A percentile compares a stretch with the other conserved stretches of the same genome.
phyloP scores from a whole-genome alignment of 2,329 filamentous ascomycete species.

The Neofusicoccum kwambonambiense region DNA sequence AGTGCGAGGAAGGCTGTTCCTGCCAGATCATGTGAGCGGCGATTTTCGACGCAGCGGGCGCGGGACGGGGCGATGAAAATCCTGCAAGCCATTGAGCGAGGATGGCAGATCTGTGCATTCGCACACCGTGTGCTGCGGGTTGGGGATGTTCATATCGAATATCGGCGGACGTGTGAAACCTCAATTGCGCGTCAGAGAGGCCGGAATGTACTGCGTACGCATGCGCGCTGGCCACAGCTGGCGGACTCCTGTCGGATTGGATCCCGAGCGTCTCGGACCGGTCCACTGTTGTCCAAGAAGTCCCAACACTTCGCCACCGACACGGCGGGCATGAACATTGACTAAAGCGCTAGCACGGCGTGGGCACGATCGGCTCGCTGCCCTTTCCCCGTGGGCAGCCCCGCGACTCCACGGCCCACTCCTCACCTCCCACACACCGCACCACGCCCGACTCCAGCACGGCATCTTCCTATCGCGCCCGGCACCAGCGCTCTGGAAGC shows the following conservation, averaged over 20 bases:
- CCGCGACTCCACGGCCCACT: constrained; percentile 5
- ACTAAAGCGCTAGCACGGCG: background rate
- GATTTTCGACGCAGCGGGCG: background rate
- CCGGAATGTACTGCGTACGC: background rate
- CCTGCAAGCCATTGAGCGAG: background rate
- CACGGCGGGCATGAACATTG: background rate
- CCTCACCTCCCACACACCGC: background rate
- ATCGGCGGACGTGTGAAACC: background rate
- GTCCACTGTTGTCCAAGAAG: background rate
- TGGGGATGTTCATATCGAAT: background rate
- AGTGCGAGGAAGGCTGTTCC: no score
- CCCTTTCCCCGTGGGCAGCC: constrained; percentile 9
- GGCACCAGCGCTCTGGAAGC: background rate
- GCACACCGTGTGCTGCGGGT: no score
- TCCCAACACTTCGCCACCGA: no score
- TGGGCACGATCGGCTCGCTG: constrained; percentile 6
- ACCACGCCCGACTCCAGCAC: background rate
- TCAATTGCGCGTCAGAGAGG: background rate
- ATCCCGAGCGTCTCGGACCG: background rate
- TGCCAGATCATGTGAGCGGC: background rate
- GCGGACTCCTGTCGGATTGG: constrained; percentile 1
- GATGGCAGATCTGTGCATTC: background rate
- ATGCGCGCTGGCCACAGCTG: no score
- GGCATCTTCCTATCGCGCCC: background rate
- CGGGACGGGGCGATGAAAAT: background rate